phyloP scores from a whole-genome alignment of 2,329 filamentous ascomycete genomes.

The Leptographium wingfieldii region DNA sequence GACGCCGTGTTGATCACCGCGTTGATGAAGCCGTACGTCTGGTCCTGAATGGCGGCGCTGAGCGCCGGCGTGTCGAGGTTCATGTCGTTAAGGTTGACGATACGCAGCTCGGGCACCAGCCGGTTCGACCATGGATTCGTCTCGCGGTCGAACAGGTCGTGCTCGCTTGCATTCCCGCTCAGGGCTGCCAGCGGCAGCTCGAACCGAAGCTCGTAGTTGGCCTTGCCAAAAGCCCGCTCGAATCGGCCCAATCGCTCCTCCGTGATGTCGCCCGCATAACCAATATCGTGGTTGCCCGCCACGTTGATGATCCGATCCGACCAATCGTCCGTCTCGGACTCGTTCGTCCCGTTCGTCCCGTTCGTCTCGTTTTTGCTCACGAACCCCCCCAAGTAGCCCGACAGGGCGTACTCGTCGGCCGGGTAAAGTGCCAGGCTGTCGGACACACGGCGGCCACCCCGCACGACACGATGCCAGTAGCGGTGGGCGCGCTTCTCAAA shows the following conservation, averaged over 20 bases:
- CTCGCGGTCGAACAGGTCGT: slow-evolving; percentile 27
- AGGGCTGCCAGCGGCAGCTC: slow-evolving; percentile 36
- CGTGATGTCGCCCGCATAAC: slow-evolving; percentile 86
- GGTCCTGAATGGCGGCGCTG: slow-evolving; percentile 52
- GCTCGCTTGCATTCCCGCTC: slow-evolving; percentile 14
- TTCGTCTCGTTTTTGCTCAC: background rate
- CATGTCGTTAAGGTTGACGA: slow-evolving; percentile 84
- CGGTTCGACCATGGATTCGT: slow-evolving; percentile 33
- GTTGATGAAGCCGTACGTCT: slow-evolving; percentile 69
- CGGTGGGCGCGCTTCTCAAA: slow-evolving; percentile 60
- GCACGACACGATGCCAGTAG: slow-evolving; percentile 74
- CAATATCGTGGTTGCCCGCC: slow-evolving; percentile 90
- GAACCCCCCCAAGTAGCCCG: slow-evolving; percentile 30
- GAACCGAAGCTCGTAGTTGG: slow-evolving; percentile 82
- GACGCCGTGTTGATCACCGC: slow-evolving; percentile 49
- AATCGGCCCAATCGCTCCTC: slow-evolving; percentile 65
- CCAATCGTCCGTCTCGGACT: slow-evolving; percentile 40
- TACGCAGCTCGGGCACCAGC: slow-evolving; percentile 56
- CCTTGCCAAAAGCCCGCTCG: slow-evolving; percentile 70
- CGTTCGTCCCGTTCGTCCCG: background rate
- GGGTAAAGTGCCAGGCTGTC: slow-evolving; percentile 40
- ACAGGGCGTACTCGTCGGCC: slow-evolving; percentile 33
- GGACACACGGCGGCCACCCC: slow-evolving; percentile 50
- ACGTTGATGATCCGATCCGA: slow-evolving; percentile 71
- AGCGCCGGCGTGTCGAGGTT: slow-evolving; percentile 79